Evolutionary conservation across 208 protist species (phyloP).

Genomic region (Acanthamoeba royreba): DNA sequence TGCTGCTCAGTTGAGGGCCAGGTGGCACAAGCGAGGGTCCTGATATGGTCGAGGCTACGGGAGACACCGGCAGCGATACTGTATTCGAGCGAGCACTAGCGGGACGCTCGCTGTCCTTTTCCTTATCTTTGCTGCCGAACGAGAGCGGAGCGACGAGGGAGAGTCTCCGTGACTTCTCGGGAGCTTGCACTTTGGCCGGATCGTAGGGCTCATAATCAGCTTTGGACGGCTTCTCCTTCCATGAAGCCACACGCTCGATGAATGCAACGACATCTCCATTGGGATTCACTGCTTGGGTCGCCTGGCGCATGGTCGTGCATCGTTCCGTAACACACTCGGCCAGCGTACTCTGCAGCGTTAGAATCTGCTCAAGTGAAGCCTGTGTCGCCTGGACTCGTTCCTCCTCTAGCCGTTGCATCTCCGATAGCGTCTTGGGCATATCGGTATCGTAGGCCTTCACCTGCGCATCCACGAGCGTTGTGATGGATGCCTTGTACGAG

Average conservation of each 20-base stretch:
- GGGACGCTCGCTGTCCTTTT: too few species aligned
- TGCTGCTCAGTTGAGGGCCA: too few species aligned
- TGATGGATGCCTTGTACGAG: neutral
- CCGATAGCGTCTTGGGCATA: neutral
- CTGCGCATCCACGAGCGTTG: neutral
- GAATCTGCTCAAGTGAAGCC: neutral
- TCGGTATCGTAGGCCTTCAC: neutral
- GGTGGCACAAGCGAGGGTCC: too few species aligned
- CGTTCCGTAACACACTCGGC: neutral
- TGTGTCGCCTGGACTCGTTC: neutral
- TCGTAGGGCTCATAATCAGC: conserved; percentile 16
- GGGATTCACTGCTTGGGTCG: neutral
- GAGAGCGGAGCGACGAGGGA: neutral
- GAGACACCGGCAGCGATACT: too few species aligned
- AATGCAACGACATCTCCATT: neutral
- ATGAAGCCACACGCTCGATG: neutral
- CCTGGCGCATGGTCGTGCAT: neutral
- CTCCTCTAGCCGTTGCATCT: neutral
- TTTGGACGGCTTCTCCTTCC: neutral
- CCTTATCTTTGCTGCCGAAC: neutral
- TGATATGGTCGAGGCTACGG: too few species aligned
- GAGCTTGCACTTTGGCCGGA: neutral
- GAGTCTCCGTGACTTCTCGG: neutral
- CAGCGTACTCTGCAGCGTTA: neutral
- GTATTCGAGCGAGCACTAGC: too few species aligned